phyloP scores from a whole-genome alignment of 2,329 filamentous ascomycete genomes.

The Ceratocystis cacaofunesta region DNA sequence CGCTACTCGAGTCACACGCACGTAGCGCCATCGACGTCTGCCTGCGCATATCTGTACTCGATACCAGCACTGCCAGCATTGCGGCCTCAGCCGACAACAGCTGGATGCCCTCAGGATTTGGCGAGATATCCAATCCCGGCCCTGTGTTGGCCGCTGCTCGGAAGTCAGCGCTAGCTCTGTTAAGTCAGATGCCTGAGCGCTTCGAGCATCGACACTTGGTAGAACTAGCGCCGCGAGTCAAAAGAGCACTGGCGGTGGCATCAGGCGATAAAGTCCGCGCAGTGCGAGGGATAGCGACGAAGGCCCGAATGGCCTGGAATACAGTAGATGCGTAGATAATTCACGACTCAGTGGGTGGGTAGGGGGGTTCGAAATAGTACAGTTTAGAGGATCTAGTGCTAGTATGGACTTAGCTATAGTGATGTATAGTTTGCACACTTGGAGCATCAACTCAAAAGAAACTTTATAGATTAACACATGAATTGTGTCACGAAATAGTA shows the following conservation, averaged over 20 bases:
- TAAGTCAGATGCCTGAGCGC: conserved; percentile 32
- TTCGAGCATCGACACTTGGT: conserved; percentile 35
- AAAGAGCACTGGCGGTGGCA: conserved; percentile 34
- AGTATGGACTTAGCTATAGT: too few relatives aligned
- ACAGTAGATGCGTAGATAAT: conserved; percentile 14
- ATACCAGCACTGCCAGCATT: conserved; percentile 20
- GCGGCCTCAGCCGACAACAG: conserved; percentile 19
- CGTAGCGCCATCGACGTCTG: conserved; percentile 34
- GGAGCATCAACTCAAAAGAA: too few relatives aligned
- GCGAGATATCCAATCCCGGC: background rate
- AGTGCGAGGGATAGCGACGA: conserved; percentile 35
- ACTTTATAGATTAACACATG: too few relatives aligned
- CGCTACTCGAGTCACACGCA: conserved; percentile 33
- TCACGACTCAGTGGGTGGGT: conserved; percentile 22
- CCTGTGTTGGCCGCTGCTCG: conserved; percentile 2
- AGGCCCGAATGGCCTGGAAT: conserved; percentile 36
- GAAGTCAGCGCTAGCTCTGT: conserved; percentile 25
- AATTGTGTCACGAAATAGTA: too few relatives aligned
- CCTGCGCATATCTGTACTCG: conserved; percentile 26
- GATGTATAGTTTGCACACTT: too few relatives aligned
- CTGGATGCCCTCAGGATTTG: conserved; percentile 22
- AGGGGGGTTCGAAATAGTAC: background rate
- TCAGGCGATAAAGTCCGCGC: conserved; percentile 41
- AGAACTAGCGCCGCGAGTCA: conserved; percentile 30
- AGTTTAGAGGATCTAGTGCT: background rate